Evolutionary conservation across 2,329 filamentous ascomycete genomes (phyloP).

Genomic region (Dothideomycetes sp.): DNA sequence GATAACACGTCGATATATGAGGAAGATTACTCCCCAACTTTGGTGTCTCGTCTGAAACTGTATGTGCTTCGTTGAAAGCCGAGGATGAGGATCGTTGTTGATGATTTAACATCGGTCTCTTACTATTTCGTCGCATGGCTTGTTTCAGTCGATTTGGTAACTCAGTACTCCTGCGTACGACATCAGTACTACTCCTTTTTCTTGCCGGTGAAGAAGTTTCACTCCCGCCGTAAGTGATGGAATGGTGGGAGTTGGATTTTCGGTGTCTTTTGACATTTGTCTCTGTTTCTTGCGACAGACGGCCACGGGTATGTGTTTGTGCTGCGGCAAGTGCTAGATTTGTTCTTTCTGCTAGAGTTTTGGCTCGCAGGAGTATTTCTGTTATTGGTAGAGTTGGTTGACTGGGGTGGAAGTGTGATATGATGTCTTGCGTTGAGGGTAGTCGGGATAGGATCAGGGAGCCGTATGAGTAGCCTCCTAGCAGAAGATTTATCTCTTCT

Average conservation of each 20-base stretch:
- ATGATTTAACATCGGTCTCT: background rate
- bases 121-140: slow-evolving; percentile 20
- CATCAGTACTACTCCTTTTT: background rate
- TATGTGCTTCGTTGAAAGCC: background rate
- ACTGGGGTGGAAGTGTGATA: slow-evolving; percentile 49
- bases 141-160: slow-evolving; percentile 26
- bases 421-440: slow-evolving; percentile 48
- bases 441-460: slow-evolving; percentile 70
- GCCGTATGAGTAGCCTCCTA: slow-evolving; percentile 86
- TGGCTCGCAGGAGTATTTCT: slow-evolving; percentile 62
- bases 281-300: slow-evolving; percentile 17
- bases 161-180: slow-evolving; percentile 16
- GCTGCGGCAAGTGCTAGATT: slow-evolving; percentile 16
- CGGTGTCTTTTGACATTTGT: slow-evolving; percentile 9
- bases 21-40: slow-evolving; percentile 7
- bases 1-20: slow-evolving; percentile 27
- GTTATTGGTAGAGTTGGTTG: slow-evolving; percentile 49
- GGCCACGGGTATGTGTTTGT: slow-evolving; percentile 27
- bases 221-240: slow-evolving; percentile 35
- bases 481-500: slow-evolving; percentile 37
- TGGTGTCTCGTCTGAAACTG: slow-evolving; percentile 20
- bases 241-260: slow-evolving; percentile 16
- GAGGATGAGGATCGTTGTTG: background rate
- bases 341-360: slow-evolving; percentile 57
- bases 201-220: slow-evolving; percentile 19